phyloP scores from a whole-genome alignment of 2,329 filamentous ascomycete genomes.

The Dactylellina drechsleri region DNA sequence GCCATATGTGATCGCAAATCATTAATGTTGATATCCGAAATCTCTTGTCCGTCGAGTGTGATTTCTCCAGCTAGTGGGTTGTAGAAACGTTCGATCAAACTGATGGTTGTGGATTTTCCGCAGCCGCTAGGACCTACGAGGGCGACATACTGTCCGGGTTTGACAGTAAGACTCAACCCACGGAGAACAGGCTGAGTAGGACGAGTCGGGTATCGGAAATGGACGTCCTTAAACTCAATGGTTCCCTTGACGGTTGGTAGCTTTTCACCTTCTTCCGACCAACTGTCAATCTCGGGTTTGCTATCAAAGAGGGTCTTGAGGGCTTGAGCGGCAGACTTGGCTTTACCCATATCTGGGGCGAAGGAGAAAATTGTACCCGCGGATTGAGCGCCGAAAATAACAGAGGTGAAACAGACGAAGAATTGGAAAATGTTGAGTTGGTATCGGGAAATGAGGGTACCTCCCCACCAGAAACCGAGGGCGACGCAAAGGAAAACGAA shows the following conservation, averaged over 20 bases:
- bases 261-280: slow-evolving; percentile 75
- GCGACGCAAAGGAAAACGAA: slow-evolving; percentile 85
- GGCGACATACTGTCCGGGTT: slow-evolving; percentile 83
- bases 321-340: slow-evolving; percentile 81
- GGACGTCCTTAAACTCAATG: slow-evolving; percentile 90
- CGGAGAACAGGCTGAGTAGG: slow-evolving; percentile 91
- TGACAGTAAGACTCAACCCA: slow-evolving; percentile 78
- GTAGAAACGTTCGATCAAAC: slow-evolving; percentile 89
- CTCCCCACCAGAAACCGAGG: slow-evolving; percentile 92
- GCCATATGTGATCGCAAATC: slow-evolving; percentile 85
- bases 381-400: slow-evolving; percentile 92
- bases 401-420: slow-evolving; percentile 86
- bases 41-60: slow-evolving; percentile 83
- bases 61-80: slow-evolving; percentile 84
- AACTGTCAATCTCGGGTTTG: slow-evolving; percentile 81
- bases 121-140: slow-evolving; percentile 94
- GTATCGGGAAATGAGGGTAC: slow-evolving; percentile 74
- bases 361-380: slow-evolving; percentile 90
- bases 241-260: slow-evolving; percentile 74
- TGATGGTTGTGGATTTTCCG: slow-evolving; percentile 93
- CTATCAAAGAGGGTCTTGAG: slow-evolving; percentile 87
- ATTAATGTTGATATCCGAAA: slow-evolving; percentile 82
- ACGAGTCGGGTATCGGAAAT: slow-evolving; percentile 92
- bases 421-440: slow-evolving; percentile 77
- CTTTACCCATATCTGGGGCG: slow-evolving; percentile 92